A percentile compares a stretch with the other conserved stretches of the same genome.
Conservation (phyloP, 2,329 filamentous ascomycete genomes). For the Paracamarosporium sp. region DNA sequence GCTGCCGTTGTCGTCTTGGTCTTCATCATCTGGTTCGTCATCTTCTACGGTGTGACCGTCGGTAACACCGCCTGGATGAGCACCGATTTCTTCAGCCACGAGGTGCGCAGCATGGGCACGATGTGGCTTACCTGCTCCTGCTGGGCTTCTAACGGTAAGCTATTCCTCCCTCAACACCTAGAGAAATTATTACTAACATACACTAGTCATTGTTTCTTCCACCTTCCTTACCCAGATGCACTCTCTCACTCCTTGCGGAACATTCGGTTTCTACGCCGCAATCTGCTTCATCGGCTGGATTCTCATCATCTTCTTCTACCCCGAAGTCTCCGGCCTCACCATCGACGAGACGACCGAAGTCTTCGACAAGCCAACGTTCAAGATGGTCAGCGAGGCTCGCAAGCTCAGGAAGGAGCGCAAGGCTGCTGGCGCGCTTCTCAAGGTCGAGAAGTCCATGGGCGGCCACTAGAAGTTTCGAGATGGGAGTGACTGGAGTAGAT, state of each 20-base stretch:
- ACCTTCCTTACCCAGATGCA: constrained; percentile 61
- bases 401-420: constrained; percentile 48
- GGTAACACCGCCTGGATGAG: constrained; percentile 58
- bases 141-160: constrained; percentile 29
- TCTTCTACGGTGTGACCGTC: constrained; percentile 54
- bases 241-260: constrained; percentile 56
- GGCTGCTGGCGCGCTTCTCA: constrained; percentile 13
- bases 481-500: not conserved
- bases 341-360: constrained; percentile 61
- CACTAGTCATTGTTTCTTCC: constrained; percentile 54
- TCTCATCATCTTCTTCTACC: constrained; percentile 58
- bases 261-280: constrained; percentile 60
- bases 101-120: constrained; percentile 57
- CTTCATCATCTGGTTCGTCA: constrained; percentile 51
- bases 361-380: constrained; percentile 54
- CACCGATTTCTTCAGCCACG: constrained; percentile 56
- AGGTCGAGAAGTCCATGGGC: constrained; percentile 4
- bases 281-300: constrained; percentile 58
- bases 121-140: constrained; percentile 58
- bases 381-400: constrained; percentile 39
- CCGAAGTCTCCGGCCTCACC: constrained; percentile 58
- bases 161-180: not conserved
- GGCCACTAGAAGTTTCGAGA: constrained; percentile 2
- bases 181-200: not conserved
- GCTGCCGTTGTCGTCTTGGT: constrained; percentile 49